These are phyloP conservation scores for Clavispora carvajalis DNA, from an alignment of 805 yeast genomes.

Conservation along the genomic window DNA sequence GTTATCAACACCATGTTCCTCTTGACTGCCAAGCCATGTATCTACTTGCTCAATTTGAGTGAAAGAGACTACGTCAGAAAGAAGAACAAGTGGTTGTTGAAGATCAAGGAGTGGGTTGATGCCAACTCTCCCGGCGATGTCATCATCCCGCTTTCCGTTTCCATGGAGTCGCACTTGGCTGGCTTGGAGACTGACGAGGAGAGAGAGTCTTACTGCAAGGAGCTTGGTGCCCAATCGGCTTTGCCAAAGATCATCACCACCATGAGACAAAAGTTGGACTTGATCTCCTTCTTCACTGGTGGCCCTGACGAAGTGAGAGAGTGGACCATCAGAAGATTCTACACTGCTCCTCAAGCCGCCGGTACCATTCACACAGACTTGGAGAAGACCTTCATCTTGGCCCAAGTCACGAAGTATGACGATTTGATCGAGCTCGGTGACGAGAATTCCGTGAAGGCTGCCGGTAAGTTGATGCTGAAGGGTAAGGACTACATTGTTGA, in stretches of 20 bases:
- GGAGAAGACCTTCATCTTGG: slow-evolving; percentile 74
- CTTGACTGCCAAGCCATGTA: slow-evolving; percentile 92
- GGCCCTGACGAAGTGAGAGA: slow-evolving; percentile 82
- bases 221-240: slow-evolving; percentile 65
- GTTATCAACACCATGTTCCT: slow-evolving; percentile 78
- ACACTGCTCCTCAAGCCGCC: slow-evolving; percentile 85
- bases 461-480: slow-evolving; percentile 84
- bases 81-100: slow-evolving; percentile 79
- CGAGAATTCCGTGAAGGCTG: slow-evolving; percentile 76
- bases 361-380: slow-evolving; percentile 85
- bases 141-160: slow-evolving; percentile 90
- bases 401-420: slow-evolving; percentile 64
- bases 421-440: slow-evolving; percentile 58
- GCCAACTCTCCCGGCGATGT: slow-evolving; percentile 76
- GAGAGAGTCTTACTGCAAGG: slow-evolving; percentile 59
- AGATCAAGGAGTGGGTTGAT: slow-evolving; percentile 88
- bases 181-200: slow-evolving; percentile 57
- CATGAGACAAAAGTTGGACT: slow-evolving; percentile 62
- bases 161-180: slow-evolving; percentile 69
- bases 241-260: slow-evolving; percentile 74
- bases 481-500: slow-evolving; percentile 95
- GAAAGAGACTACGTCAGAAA: slow-evolving; percentile 84
- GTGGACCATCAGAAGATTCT: slow-evolving; percentile 77
- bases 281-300: slow-evolving; percentile 83
- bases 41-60: slow-evolving; percentile 84